A percentile compares a stretch with the other conserved stretches of the same genome.
Conservation (phyloP, 164 flowering plant species). For the Magnolia sinica region DNA sequence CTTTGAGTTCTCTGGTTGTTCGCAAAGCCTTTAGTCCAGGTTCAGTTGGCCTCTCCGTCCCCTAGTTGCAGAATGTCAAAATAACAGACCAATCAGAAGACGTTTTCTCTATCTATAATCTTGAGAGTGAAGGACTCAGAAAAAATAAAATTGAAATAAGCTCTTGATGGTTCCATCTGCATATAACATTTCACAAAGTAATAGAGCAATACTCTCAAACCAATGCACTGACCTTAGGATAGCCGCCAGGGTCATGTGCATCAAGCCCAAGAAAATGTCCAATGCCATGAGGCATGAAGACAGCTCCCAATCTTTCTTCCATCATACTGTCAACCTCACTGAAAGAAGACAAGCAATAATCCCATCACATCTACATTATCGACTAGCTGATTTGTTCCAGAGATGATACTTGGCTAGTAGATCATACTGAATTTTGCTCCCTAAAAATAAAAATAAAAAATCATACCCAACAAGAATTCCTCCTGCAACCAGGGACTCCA, state of each 20-base stretch:
- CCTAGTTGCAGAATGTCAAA: constrained; percentile 36
- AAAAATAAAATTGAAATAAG: neutral
- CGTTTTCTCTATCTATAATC: neutral
- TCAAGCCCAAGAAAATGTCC: constrained; percentile 93
- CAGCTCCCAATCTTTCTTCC: constrained; percentile 75
- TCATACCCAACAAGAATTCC: constrained; percentile 65
- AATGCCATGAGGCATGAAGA: constrained; percentile 95
- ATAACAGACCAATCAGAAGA: neutral
- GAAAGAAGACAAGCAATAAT: neutral
- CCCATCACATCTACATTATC: neutral
- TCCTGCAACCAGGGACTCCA: constrained; percentile 57
- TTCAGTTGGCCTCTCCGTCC: constrained; percentile 67
- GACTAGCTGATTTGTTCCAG: too few relatives aligned
- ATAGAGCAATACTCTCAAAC: neutral
- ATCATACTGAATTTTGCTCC: neutral
- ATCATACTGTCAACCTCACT: constrained; percentile 86
- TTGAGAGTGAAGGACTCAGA: too few relatives aligned
- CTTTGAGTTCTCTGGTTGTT: constrained; percentile 62
- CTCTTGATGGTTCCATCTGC: neutral
- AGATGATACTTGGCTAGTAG: too few relatives aligned
- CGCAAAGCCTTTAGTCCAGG: constrained; percentile 79
- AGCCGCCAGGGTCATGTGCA: constrained; percentile 98
- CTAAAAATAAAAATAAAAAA: neutral
- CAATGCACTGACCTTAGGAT: constrained; percentile 44
- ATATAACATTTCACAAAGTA: neutral